Evolutionary conservation across 164 flowering plant species (phyloP).

Genomic region (Liquidambar formosana): DNA sequence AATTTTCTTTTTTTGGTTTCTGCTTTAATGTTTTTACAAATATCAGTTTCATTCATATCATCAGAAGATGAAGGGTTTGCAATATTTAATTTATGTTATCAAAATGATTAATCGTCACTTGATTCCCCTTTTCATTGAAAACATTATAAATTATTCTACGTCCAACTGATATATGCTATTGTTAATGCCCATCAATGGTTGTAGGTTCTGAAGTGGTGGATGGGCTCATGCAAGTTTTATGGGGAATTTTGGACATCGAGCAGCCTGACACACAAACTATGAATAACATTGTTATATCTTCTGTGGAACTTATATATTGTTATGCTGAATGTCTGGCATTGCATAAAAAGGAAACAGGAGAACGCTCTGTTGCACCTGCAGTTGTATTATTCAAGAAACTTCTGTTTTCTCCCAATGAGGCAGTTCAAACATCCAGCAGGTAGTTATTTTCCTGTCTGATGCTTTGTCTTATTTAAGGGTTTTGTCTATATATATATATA

Average conservation of each 20-base stretch:
- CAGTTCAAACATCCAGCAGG: conserved; percentile 98
- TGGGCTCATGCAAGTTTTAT: conserved; percentile 88
- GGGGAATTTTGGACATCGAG: conserved; percentile 96
- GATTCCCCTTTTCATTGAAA: background rate
- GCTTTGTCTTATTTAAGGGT: background rate
- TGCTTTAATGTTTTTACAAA: too few species aligned
- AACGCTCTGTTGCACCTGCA: conserved; percentile 83
- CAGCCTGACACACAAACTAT: conserved; percentile 93
- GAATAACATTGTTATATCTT: conserved; percentile 84
- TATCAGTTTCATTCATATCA: too few species aligned
- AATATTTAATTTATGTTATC: background rate
- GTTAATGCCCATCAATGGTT: conserved; percentile 1
- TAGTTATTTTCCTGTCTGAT: conserved; percentile 18
- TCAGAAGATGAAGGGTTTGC: background rate
- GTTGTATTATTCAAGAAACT: conserved; percentile 77
- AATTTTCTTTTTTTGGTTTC: too few species aligned
- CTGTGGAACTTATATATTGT: conserved; percentile 93
- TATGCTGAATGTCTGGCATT: conserved; percentile 95
- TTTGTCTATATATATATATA: too few species aligned
- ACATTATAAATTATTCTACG: background rate
- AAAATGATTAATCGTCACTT: background rate
- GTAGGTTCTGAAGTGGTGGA: conserved; percentile 91
- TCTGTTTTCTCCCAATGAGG: conserved; percentile 79
- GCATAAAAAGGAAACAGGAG: conserved; percentile 59
- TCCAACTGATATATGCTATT: background rate